Percentiles rank a stretch among this genome's conserved stretches.
Evolutionary conservation across 148 eudicot species (phyloP).

Genomic region (Rhododendron vialii): DNA sequence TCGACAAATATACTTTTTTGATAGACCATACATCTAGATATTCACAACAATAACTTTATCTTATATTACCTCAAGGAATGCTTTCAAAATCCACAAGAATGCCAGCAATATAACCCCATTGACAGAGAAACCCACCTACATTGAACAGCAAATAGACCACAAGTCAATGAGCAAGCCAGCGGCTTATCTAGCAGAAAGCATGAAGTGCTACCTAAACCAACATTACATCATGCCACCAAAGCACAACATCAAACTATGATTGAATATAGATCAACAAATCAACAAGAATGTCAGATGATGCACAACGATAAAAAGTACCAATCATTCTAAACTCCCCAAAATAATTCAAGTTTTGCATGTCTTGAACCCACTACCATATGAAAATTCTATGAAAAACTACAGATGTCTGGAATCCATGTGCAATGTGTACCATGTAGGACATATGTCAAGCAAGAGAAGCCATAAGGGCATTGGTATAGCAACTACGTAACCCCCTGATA

Average conservation of each 20-base stretch:
- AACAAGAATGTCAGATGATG: background rate
- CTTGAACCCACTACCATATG: background rate
- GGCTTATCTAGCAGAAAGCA: constrained; percentile 1
- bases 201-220: background rate
- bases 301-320: background rate
- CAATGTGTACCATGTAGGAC: background rate
- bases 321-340: background rate
- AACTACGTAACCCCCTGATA: background rate
- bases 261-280: background rate
- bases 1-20: background rate
- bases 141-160: background rate
- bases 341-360: background rate
- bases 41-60: background rate
- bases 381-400: background rate
- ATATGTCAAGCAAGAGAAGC: background rate
- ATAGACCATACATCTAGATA: background rate
- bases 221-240: background rate
- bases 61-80: constrained; percentile 78
- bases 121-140: constrained; percentile 87
- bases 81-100: constrained; percentile 90
- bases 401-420: background rate
- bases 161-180: background rate
- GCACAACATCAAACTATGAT: background rate
- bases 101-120: constrained; percentile 81
- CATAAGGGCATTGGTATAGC: background rate